Evolutionary conservation across 768 basidiomycete species (phyloP), one percentile per base, ranked within the genome.

Genomic region (Fomitopsis pulvina): DNA sequence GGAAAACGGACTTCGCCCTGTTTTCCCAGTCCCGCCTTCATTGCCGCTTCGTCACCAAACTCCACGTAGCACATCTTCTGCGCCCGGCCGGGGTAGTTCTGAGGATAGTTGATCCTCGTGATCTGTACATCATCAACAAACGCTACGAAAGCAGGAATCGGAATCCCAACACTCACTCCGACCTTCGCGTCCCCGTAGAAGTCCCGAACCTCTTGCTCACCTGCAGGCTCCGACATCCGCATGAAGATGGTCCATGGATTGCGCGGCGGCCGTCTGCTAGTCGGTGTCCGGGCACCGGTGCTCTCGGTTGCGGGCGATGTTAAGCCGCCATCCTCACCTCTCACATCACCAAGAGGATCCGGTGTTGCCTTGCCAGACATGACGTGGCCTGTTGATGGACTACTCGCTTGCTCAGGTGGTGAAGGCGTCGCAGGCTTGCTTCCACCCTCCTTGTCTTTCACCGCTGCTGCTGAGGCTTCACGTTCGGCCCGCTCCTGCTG

Each of bases 211-310:
- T 91, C 87, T 0, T 65, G 56, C 56, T 93, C 91, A 9, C 65
- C 76, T 4, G 78, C 71, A 11, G 75, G 62, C 7, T 70, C 57
- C 3, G 71, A 66, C 68, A 85, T 73, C 54, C 84, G 80, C 75
- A 93, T 80, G 66, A 89, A 92, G 45, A 92, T 75, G 7, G 91
- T 93, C 83, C 84, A 90, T 4, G 90, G 88, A 64, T 87, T 80
- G 34, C 87, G 74, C 25, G 77, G 70, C 0, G 79, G 77, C 50
- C 79, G 77, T 41, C 74, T 74, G 29, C 76, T 75, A 47, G 81
- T 87, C 18, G 90, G 90, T 24, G 90, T 91, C 48, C 87, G 76
- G 21, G 72, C 68, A 8, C 87, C 86, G 27, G 79, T 79, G 69
- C 74, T 57, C 47, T 81, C 82, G 24, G 78, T 64, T 37, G 53